Conservation (phyloP, 345 rosid genomes). For the Mallotus nudiflorus region DNA sequence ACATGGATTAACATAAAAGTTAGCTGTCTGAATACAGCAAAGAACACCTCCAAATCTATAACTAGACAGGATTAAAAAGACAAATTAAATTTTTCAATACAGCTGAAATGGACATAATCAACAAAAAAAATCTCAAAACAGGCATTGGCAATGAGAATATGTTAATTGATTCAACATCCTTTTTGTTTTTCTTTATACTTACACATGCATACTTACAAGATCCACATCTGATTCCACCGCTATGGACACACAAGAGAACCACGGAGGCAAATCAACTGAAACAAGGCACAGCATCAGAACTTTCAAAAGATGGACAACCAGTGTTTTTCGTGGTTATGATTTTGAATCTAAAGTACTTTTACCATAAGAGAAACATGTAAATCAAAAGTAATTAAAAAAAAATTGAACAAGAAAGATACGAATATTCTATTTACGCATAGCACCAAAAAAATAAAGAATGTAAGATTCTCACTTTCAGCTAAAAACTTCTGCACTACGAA, state of each 20-base stretch:
- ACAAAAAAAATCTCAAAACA: not conserved
- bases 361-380: no score
- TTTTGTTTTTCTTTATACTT: not conserved
- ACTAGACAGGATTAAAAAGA: not conserved
- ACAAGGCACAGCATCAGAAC: constrained; percentile 26
- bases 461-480: no score
- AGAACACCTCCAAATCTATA: not conserved
- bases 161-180: not conserved
- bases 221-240: constrained; percentile 74
- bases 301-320: constrained; percentile 6
- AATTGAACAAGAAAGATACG: no score
- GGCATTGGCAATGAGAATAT: not conserved
- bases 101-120: not conserved
- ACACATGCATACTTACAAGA: constrained; percentile 58
- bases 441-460: no score
- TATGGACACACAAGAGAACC: constrained; percentile 82
- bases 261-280: constrained; percentile 90
- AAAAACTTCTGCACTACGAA: no score
- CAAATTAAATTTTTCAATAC: not conserved
- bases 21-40: no score
- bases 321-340: no score
- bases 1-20: no score
- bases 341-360: no score
- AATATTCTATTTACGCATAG: no score
- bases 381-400: no score